These are phyloP conservation scores for Setomelanomma holmii DNA, from an alignment of 2,329 filamentous ascomycete genomes.

Conservation along the genomic window DNA sequence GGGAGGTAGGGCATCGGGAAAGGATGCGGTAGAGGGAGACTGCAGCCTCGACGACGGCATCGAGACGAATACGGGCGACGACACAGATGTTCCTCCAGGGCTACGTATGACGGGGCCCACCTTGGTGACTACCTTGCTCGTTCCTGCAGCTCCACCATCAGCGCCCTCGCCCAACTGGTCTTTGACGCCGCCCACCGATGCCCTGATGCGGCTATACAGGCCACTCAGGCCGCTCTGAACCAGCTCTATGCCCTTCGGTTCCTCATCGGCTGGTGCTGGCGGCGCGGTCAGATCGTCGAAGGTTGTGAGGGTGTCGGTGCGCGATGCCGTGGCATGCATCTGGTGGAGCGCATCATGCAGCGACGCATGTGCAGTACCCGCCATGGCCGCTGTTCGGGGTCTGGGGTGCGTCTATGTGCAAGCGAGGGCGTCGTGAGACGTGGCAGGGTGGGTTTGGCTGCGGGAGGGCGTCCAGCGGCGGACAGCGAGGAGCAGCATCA, in stretches of 20 bases:
- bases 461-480: constrained; percentile 10
- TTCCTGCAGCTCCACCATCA: constrained; percentile 33
- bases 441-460: constrained; percentile 3
- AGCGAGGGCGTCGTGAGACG: constrained; percentile 1
- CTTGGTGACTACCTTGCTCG: constrained; percentile 23
- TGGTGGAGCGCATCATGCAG: constrained; percentile 67
- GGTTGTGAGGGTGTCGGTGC: constrained; percentile 82
- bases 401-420: background rate
- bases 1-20: constrained; percentile 44
- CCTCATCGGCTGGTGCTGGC: constrained; percentile 64
- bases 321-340: constrained; percentile 88
- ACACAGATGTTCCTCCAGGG: constrained; percentile 37
- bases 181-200: constrained; percentile 76
- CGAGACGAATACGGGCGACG: constrained; percentile 47
- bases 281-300: constrained; percentile 90
- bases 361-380: constrained; percentile 28
- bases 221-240: constrained; percentile 88
- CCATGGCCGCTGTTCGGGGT: constrained; percentile 28
- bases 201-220: constrained; percentile 83
- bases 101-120: constrained; percentile 18
- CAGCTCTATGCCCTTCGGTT: constrained; percentile 75
- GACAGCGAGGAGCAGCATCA: constrained; percentile 27
- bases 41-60: constrained; percentile 47
- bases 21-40: constrained; percentile 46
- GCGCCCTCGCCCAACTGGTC: constrained; percentile 49